phyloP scores from a whole-genome alignment of 2,329 filamentous ascomycete genomes.

The Aspergillus ustus region DNA sequence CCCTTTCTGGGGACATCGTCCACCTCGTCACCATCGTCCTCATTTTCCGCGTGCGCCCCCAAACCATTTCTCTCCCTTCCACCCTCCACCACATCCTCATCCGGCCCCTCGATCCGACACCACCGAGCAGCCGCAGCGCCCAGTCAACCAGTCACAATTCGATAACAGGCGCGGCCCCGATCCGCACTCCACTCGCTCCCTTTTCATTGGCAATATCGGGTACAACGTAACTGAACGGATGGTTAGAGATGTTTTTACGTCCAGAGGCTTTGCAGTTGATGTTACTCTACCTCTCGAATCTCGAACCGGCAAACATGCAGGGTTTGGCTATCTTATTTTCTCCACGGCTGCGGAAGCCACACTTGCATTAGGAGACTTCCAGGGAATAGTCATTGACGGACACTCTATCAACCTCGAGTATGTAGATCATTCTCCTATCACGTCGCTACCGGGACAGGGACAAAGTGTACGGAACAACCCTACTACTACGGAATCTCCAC shows the following conservation, averaged over 20 bases:
- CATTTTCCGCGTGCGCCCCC: not conserved
- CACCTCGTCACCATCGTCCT: not conserved
- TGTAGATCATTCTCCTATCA: constrained; percentile 36
- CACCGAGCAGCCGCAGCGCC: not conserved
- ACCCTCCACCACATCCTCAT: not conserved
- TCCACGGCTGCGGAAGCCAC: constrained; percentile 40
- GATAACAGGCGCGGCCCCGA: not conserved
- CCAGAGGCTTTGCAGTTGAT: constrained; percentile 42
- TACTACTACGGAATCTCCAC: not conserved
- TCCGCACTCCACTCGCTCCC: constrained; percentile 7
- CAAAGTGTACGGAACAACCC: not conserved
- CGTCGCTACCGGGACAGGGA: not conserved
- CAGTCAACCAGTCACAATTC: not conserved
- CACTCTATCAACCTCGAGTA: constrained; percentile 47
- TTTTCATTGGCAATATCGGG: constrained; percentile 49
- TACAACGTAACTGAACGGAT: constrained; percentile 42
- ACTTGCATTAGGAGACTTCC: constrained; percentile 42
- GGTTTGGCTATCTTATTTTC: constrained; percentile 47
- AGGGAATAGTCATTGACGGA: constrained; percentile 43
- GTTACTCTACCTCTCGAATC: constrained; percentile 42
- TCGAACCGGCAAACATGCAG: constrained; percentile 40
- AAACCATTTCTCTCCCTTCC: not conserved
- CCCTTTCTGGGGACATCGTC: not conserved
- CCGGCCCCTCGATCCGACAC: not conserved
- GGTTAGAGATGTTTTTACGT: constrained; percentile 43